Evolutionary conservation across 805 yeast genomes (phyloP).

Genomic region (Myxozyma melibiosi): DNA sequence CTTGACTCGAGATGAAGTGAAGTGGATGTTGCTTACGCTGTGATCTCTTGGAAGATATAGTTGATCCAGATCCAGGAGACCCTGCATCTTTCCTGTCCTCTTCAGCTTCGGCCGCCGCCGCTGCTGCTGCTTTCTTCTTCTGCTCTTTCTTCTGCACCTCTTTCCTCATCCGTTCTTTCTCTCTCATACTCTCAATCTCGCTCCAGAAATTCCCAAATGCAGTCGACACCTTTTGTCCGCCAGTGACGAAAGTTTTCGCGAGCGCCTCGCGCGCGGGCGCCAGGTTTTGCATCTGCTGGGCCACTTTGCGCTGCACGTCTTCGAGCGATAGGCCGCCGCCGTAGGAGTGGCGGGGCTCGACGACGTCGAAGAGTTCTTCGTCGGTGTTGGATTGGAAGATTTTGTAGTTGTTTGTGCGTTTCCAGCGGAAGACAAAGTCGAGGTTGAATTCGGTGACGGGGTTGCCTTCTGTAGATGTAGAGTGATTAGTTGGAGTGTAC

Average conservation of each 20-base stretch:
- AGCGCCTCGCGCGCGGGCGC: conserved; percentile 37
- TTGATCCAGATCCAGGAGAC: conserved; percentile 6
- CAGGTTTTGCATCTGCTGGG: conserved; percentile 33
- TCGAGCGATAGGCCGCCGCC: conserved; percentile 35
- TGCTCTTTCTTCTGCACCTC: conserved; percentile 10
- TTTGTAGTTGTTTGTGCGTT: conserved; percentile 54
- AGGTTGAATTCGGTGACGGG: conserved; percentile 49
- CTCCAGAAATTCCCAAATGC: conserved; percentile 41
- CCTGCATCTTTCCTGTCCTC: not conserved
- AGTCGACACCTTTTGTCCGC: conserved; percentile 36
- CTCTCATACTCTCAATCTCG: conserved; percentile 30
- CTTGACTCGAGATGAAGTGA: not conserved
- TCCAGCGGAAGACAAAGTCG: conserved; percentile 57
- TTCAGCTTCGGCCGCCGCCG: not conserved
- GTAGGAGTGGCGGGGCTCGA: conserved; percentile 51
- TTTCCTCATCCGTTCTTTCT: conserved; percentile 23
- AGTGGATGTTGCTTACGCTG: conserved; percentile 10
- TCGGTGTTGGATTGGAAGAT: conserved; percentile 62
- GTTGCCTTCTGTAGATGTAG: conserved; percentile 39
- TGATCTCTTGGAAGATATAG: conserved; percentile 15
- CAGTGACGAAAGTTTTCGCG: conserved; percentile 35
- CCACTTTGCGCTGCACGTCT: conserved; percentile 35
- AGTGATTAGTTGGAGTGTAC: not conserved
- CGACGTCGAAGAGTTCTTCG: conserved; percentile 67
- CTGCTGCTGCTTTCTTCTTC: not conserved